Base-by-base conservation (phyloP, 257 asterid species). In the Plantago elongata region DNA sequence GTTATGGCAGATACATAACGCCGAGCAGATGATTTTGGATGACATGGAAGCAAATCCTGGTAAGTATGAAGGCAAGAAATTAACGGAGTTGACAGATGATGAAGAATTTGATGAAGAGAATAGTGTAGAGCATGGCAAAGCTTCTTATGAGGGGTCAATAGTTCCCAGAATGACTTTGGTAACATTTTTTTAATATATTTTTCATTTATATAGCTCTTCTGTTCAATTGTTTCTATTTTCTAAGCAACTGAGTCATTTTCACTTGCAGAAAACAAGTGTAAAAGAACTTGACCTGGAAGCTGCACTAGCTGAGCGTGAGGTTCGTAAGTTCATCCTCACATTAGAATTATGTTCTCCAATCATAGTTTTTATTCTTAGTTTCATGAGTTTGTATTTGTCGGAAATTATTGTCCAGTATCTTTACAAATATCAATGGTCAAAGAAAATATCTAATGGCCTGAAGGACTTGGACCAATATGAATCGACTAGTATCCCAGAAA, bases 291-390 rank as follows among this genome's bases (percentile, higher is more conserved):
- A 88, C 68, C 61, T 92, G 82, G 97, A 84, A 79, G 82, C 95
- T 74, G 98, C 97, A 66, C 71, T 74, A 74, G 86, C 95, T 62
- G 98, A 92, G 81, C 98, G 97, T 54, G 87, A 86, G 98, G 98
- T 92, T 71, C 66, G 92, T 68, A 34, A 50, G 40, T 34, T 34
- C 40, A 38, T 63, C 27, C 27, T 1, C 27, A 22, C 17, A 57
- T 60, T 48, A 8, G 16, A n/a, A 60, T 66, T 43, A 47, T 44
- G 13, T 13, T 7, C 2, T 14, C 1, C 13, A 16, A 13, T n/a
- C 57, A 29, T 51, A 16, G 12, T 51, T 4, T 34, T 34, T 7
- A 9, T 22, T 22, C 27, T 22, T 22, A 22, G 27, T 22, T 22
- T 22, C 27, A 22, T 22, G 27, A 22, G 1, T 34, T 9, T 51